Evolutionary conservation across 129 eudicot species (phyloP).

Genomic region (Scalesia atractyloides): DNA sequence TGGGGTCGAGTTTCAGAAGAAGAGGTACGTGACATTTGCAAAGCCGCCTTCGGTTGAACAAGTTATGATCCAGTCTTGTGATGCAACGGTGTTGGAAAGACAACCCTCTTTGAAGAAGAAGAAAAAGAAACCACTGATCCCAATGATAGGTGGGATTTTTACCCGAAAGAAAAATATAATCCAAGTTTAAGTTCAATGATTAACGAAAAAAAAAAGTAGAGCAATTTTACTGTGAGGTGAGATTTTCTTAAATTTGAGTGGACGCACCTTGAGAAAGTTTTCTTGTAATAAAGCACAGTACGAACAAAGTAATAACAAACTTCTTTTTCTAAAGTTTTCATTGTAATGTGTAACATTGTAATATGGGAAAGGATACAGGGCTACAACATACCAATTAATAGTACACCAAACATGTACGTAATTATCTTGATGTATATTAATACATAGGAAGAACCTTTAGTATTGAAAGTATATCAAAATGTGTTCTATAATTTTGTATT

Average conservation of each 20-base stretch:
- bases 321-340: background rate
- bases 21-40: constrained; percentile 69
- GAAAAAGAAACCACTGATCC: constrained; percentile 74
- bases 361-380: too few relatives aligned
- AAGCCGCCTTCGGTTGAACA: constrained; percentile 47
- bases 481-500: too few relatives aligned
- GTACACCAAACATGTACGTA: too few relatives aligned
- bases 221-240: constrained; percentile 16
- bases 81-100: constrained; percentile 46
- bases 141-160: constrained; percentile 72
- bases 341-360: too few relatives aligned
- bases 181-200: constrained; percentile 32
- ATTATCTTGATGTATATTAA: too few relatives aligned
- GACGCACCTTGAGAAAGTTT: constrained; percentile 9
- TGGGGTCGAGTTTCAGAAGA: constrained; percentile 52
- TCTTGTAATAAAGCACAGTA: background rate
- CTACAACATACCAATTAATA: too few relatives aligned
- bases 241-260: constrained; percentile 9
- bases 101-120: constrained; percentile 69
- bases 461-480: too few relatives aligned
- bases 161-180: constrained; percentile 51
- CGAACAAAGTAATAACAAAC: background rate
- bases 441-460: too few relatives aligned
- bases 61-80: constrained; percentile 42
- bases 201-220: background rate